Conservation (phyloP, 441 rosid genomes). For the Euphorbia corollata region DNA sequence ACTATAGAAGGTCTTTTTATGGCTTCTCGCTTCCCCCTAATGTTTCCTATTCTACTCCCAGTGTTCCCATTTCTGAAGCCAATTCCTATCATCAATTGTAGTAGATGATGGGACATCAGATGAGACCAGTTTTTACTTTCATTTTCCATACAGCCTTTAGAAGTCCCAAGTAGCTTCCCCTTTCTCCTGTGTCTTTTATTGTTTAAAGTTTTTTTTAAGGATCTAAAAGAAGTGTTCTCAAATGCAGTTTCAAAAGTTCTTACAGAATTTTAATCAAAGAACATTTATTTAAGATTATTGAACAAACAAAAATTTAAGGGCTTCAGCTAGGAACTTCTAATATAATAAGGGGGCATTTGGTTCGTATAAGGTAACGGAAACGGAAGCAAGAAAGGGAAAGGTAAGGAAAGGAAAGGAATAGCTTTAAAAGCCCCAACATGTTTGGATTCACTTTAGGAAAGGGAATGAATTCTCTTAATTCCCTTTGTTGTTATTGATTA, state of each 20-base stretch:
- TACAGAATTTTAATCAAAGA: neutral
- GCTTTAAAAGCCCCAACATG: no score
- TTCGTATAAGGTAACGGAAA: no score
- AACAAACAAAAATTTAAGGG: neutral
- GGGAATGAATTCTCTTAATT: no score
- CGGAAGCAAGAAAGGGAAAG: no score
- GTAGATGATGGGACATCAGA: neutral
- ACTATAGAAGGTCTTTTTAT: neutral
- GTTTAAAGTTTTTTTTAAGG: neutral
- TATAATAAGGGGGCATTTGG: no score
- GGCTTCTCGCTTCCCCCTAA: neutral
- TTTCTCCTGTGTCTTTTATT: neutral
- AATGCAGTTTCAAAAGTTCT: neutral
- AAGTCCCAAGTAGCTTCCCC: neutral
- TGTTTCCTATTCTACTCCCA: neutral
- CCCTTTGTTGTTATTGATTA: no score
- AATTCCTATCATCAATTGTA: neutral
- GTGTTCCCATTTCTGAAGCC: neutral
- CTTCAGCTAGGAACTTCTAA: neutral
- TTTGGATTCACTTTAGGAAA: no score
- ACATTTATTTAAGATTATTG: neutral
- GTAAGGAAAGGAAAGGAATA: no score
- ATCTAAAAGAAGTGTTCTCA: neutral
- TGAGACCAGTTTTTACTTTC: neutral
- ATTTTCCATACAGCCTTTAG: neutral